Conservation (phyloP, 139 green algal species). For the Chara braunii region DNA sequence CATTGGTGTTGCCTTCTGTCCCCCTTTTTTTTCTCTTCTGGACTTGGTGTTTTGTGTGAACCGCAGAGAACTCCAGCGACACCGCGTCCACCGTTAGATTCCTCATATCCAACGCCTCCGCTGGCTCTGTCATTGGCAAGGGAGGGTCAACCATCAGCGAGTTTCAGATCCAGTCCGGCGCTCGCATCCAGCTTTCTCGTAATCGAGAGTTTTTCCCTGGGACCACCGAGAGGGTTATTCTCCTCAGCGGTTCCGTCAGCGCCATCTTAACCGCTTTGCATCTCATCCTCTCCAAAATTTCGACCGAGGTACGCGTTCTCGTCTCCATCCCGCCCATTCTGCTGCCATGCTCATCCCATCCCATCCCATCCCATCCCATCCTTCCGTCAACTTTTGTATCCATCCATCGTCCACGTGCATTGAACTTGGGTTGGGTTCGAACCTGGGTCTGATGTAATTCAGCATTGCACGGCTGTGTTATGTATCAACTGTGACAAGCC, state of each 20-base stretch:
- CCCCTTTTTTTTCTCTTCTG: no score
- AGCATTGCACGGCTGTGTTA: no score
- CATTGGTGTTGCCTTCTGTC: no score
- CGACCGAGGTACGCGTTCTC: conserved; percentile 7
- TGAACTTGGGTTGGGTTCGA: no score
- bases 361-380: no score
- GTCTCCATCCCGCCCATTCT: conserved; percentile 7
- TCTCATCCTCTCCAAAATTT: conserved; percentile 65
- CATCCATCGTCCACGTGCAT: no score
- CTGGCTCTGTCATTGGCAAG: conserved; percentile 66
- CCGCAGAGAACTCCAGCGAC: conserved; percentile 22
- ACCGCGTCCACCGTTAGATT: conserved; percentile 42
- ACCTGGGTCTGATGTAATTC: no score
- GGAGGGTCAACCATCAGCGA: conserved; percentile 63
- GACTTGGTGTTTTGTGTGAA: no score
- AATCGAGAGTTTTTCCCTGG: conserved; percentile 54
- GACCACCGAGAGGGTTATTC: conserved; percentile 60
- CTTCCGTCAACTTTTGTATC: no score
- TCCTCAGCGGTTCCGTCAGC: conserved; percentile 60
- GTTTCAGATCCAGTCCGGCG: conserved; percentile 54
- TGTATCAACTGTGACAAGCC: no score
- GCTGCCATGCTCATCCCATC: no score
- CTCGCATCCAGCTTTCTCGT: conserved; percentile 62
- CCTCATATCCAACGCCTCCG: conserved; percentile 59
- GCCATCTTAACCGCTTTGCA: conserved; percentile 68